Evolutionary conservation across 2,329 filamentous ascomycete species (phyloP).

Genomic region (Neonectria hederae): DNA sequence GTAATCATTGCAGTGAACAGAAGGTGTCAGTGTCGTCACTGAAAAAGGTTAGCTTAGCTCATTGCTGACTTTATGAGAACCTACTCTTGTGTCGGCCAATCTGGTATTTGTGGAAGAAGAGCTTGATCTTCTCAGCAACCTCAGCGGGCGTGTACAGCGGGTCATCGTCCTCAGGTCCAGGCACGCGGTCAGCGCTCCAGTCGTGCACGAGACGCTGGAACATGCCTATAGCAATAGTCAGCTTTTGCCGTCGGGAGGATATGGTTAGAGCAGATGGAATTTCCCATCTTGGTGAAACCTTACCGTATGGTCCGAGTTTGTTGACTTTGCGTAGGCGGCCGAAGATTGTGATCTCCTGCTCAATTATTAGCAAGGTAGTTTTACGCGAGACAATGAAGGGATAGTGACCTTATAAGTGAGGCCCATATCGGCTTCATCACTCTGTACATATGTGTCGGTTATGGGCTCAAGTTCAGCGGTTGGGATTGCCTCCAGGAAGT

Average conservation of each 20-base stretch:
- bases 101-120: conserved; percentile 46
- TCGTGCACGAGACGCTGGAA: conserved; percentile 52
- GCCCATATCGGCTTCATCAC: conserved; percentile 55
- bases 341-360: conserved; percentile 36
- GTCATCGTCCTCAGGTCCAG: conserved; percentile 22
- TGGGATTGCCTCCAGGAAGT: conserved; percentile 68
- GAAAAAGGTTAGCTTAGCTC: background rate
- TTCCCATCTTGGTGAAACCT: background rate
- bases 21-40: conserved; percentile 7
- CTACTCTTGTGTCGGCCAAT: background rate
- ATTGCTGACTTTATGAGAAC: no score
- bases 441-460: conserved; percentile 48
- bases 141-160: conserved; percentile 49
- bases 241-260: background rate
- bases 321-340: conserved; percentile 53
- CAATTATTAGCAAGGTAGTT: background rate
- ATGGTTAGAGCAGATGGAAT: background rate
- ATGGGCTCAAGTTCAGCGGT: conserved; percentile 61
- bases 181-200: conserved; percentile 45
- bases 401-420: conserved; percentile 49
- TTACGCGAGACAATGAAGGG: no score
- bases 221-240: conserved; percentile 34
- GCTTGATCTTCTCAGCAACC: conserved; percentile 40
- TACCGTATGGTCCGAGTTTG: conserved; percentile 51
- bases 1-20: conserved; percentile 26